A percentile compares a stretch with the other conserved stretches of the same genome.
These are phyloP conservation scores for Sarocladium kiliense DNA, from an alignment of 2,329 filamentous ascomycete species.

Conservation along the genomic window DNA sequence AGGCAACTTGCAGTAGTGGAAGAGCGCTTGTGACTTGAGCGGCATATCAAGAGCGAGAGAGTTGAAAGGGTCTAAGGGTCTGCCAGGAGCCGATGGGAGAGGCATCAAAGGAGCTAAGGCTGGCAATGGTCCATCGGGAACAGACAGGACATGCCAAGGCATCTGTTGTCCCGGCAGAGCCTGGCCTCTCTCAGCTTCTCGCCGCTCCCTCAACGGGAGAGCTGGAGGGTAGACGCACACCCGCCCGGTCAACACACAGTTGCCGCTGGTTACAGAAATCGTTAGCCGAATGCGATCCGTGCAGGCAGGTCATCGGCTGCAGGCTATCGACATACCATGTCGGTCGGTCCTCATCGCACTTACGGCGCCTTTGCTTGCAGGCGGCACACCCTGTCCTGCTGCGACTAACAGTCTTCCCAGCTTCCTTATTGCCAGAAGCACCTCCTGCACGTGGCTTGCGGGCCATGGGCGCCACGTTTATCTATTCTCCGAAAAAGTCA, in stretches of 20 bases:
- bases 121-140: not conserved
- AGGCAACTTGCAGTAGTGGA: not conserved
- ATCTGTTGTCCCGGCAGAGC: not conserved
- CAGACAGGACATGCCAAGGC: not conserved
- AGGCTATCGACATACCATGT: not conserved
- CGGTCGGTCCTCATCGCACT: not conserved
- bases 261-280: not conserved
- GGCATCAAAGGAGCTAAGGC: not conserved
- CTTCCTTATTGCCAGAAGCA: not conserved
- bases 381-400: constrained; percentile 2
- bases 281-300: not conserved
- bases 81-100: not conserved
- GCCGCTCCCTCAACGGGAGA: not conserved
- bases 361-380: constrained; percentile 1
- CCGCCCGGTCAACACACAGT: not conserved
- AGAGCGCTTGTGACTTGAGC: not conserved
- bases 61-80: constrained; percentile 1
- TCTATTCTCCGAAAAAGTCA: not conserved
- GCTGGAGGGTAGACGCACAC: not conserved
- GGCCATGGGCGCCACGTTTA: not conserved
- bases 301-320: no score
- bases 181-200: not conserved
- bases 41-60: not conserved
- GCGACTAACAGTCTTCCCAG: not conserved
- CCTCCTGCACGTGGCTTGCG: not conserved